Evolutionary conservation across 495 filamentous ascomycete species (phyloP).

Genomic region (Polyplosphaeria fusca): DNA sequence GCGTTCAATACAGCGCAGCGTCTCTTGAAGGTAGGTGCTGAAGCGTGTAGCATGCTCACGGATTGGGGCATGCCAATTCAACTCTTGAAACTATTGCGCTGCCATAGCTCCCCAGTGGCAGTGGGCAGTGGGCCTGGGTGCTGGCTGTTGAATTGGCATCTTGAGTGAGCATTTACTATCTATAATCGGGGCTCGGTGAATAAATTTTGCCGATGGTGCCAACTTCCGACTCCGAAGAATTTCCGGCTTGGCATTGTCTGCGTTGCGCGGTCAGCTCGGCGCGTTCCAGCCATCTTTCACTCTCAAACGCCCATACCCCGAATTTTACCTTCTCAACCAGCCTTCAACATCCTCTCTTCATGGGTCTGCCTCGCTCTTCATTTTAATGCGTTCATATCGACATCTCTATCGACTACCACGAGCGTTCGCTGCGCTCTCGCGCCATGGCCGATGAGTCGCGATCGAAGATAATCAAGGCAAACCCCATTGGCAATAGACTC

Average conservation of each 20-base stretch:
- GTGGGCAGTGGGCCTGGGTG: constrained; percentile 12
- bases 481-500: constrained; percentile 3
- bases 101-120: constrained; percentile 11
- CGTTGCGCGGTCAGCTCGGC: constrained; percentile 7
- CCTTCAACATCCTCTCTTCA: constrained; percentile 3
- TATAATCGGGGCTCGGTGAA: constrained; percentile 12
- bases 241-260: constrained; percentile 24
- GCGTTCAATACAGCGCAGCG: constrained; percentile 9
- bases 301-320: constrained; percentile 12
- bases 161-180: background rate
- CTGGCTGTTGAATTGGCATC: constrained; percentile 6
- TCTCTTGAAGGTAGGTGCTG: constrained; percentile 14
- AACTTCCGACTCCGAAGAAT: constrained; percentile 24
- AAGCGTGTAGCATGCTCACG: constrained; percentile 17
- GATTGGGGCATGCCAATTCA: background rate
- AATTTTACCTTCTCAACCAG: constrained; percentile 11
- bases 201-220: constrained; percentile 26
- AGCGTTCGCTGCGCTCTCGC: constrained; percentile 6
- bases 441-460: constrained; percentile 5
- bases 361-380: constrained; percentile 8
- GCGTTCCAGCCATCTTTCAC: constrained; percentile 17
- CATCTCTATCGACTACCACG: constrained; percentile 11
- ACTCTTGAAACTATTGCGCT: constrained; percentile 1
- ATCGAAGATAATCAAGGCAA: constrained; percentile 7
- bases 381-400: constrained; percentile 8